These are phyloP conservation scores for Globisporangium recalcitrans DNA, from an alignment of 352 stramenopile species.

Conservation along the genomic window DNA sequence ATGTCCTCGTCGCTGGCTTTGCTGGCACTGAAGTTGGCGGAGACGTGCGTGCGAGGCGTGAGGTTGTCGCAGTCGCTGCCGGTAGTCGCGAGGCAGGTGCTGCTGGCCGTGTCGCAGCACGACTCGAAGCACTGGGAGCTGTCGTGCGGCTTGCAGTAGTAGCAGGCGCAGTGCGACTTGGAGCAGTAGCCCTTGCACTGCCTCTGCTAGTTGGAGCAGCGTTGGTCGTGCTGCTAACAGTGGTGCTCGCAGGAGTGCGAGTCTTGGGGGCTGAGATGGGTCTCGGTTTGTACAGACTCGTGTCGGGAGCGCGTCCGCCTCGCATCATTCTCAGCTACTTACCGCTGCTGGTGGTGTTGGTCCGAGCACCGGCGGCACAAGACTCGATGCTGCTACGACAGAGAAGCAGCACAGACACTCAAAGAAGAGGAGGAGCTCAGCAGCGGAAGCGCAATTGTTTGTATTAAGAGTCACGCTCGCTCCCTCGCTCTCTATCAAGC, in stretches of 20 bases:
- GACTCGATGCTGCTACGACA: too few species aligned
- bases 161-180: background rate
- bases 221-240: background rate
- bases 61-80: background rate
- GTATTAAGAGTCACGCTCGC: background rate
- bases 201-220: background rate
- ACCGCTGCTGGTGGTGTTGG: too few species aligned
- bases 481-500: background rate
- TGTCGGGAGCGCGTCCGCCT: background rate
- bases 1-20: background rate
- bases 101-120: background rate
- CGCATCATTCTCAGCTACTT: constrained; percentile 7
- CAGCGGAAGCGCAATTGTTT: background rate
- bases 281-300: constrained; percentile 11
- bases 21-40: background rate
- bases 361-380: background rate
- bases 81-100: background rate
- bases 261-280: constrained; percentile 9
- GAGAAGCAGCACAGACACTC: too few species aligned
- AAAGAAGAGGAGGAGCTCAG: background rate
- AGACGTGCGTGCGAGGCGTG: background rate
- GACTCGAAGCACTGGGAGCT: background rate
- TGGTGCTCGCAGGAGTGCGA: background rate
- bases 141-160: background rate
- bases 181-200: too few species aligned